These are phyloP conservation scores for Coemansia javaensis DNA, from an alignment of 192 early-diverging fungal species.

Conservation along the genomic window DNA sequence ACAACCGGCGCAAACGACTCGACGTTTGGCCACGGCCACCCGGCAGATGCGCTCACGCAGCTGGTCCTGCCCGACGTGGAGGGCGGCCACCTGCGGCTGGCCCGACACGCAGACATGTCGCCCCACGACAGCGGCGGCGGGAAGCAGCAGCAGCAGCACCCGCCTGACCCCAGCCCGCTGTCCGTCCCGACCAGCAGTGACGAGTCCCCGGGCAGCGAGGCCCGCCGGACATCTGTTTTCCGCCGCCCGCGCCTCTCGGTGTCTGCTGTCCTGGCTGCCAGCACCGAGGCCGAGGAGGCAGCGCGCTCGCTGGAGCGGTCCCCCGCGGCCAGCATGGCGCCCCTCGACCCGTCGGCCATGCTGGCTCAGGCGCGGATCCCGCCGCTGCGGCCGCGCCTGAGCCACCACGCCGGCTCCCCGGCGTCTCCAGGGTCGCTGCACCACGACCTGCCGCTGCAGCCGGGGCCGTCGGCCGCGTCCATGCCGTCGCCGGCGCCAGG, in stretches of 20 bases:
- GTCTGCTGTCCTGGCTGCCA: background rate
- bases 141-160: background rate
- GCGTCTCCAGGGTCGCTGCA: conserved; percentile 32
- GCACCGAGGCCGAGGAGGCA: no score
- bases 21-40: conserved; percentile 12
- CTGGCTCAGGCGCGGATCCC: conserved; percentile 6
- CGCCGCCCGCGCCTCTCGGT: conserved; percentile 5
- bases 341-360: background rate
- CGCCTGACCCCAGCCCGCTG: background rate
- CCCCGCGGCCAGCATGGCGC: no score
- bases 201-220: background rate
- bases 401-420: conserved; percentile 8
- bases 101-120: no score
- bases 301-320: no score
- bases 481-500: conserved; percentile 28
- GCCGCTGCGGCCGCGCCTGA: conserved; percentile 12
- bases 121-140: background rate
- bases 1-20: conserved; percentile 13
- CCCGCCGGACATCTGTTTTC: background rate
- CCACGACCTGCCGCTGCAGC: conserved; percentile 21
- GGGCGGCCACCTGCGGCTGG: conserved; percentile 11
- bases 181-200: background rate
- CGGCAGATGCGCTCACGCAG: background rate
- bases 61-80: conserved; percentile 13
- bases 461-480: conserved; percentile 24